Base-by-base conservation (phyloP, 768 basidiomycete genomes). In the Tricholoma bakamatsutake region DNA sequence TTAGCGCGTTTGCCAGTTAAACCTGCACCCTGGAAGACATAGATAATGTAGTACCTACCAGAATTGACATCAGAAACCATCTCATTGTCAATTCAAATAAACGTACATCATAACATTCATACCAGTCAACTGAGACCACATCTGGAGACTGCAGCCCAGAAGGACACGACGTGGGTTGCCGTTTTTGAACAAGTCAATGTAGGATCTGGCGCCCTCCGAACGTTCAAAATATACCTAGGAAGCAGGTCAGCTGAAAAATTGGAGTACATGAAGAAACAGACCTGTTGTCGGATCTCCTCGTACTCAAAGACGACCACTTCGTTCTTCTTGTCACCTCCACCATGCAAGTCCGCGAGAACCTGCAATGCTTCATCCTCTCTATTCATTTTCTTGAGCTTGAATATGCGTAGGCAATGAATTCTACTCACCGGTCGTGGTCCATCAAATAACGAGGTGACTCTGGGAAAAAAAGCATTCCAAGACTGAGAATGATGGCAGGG, bases 61-160 rank as follows among this genome's bases (percentile, higher is more conserved):
- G 51, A 17, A 27, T 13, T 11, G 34, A 18, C 49, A 54, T 49
- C 30, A 53, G 48, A 30, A 7, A 5, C 9, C 30, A 54, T 18
- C 47, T 49, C 50, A 47, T 13, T 27, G n/a, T 48, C 13, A 5
- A 34, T 35, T 39, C 15, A 33, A 51, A 39, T n/a, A 47, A 15
- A 61, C 73, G 34, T 60, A 82, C 87, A 90, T 87, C 88, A 90
- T 90, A 62, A 89, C 80, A 66, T 90, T 88, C 83, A 90, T 88
- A 34, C 87, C 85, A 9, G 77, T 78, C 17, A 89, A 72, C 64
- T 90, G 89, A 57, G 81, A 83, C 89, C 88, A 90, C 81, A 86
- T 86, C 68, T 92, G 89, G 37, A 90, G 71, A n/a, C 76, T 76
- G 57, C 77, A 76, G 35, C 88, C 90, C 24, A 91, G 77, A 56